Evolutionary conservation across 2,329 filamentous ascomycete genomes (phyloP), one percentile per base, ranked within the genome.

Genomic region (Apiospora marii): DNA sequence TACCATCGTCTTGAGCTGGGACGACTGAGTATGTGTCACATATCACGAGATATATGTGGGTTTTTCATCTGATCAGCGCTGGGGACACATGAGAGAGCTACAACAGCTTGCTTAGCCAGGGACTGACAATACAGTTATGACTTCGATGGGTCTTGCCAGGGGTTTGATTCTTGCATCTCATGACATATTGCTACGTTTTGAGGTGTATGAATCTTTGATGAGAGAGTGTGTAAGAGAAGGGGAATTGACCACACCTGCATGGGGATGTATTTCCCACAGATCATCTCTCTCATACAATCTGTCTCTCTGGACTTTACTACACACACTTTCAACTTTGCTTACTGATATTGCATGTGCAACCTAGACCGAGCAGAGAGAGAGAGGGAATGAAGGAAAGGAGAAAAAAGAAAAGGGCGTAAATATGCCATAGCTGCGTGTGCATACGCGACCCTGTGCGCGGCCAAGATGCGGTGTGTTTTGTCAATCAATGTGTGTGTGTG

Each of bases 381-480:
- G 7, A 41, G 5, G 10, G 37, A 41, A 41, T 10, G 37, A 41
- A 7, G 7, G 7, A 41, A 41, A 10, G 37, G 37, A 41, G 7
- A 10, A 41, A 22, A 12, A 7, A 30, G 58, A 8, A 41, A 64
- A 64, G 16, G 58, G 19, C 58, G n/a, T 41, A 3, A n/a, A 64
- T 64, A 64, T 64, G 58, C 58, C 58, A 64, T 64, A 64, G 19
- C 14, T 64, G 58, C 58, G 34, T n/a, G 37, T 64, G 22, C 19
- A 64, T n/a, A 64, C 58, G 58, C 58, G 58, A 64, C 30, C 34
- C 41, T n/a, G 58, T 64, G 58, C 58, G 58, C 34, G 22, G 34
- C 34, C 58, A 64, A 64, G 19, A 64, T 64, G 58, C 58, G 58
- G 58, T 64, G 58, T 64, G 58, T 64, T 64, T 64, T 64, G 58